Evolutionary conservation across 1,139 yeast genomes (phyloP).

Genomic region (Candida tropicalis): DNA sequence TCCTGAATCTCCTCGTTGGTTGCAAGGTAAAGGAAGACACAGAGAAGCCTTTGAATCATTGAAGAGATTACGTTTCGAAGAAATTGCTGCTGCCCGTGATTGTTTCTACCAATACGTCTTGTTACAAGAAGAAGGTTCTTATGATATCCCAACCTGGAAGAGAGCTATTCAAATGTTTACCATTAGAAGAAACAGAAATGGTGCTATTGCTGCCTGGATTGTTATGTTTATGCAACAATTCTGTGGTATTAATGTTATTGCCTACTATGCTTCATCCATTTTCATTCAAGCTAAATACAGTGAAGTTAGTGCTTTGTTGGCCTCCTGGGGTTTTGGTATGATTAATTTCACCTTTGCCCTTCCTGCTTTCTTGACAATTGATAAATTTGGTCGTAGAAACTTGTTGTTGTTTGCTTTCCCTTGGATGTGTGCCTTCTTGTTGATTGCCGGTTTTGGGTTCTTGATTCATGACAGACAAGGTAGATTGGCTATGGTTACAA

Average conservation of each 20-base stretch:
- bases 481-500: conserved; percentile 56
- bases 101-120: conserved; percentile 70
- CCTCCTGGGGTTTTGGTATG: conserved; percentile 87
- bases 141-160: conserved; percentile 53
- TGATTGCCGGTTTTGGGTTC: conserved; percentile 78
- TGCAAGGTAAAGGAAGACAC: conserved; percentile 66
- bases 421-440: conserved; percentile 64
- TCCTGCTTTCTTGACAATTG: conserved; percentile 84
- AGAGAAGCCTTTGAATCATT: conserved; percentile 59
- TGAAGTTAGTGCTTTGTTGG: conserved; percentile 61
- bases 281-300: conserved; percentile 69
- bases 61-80: conserved; percentile 48
- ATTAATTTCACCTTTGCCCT: conserved; percentile 78
- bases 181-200: conserved; percentile 81
- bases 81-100: conserved; percentile 73
- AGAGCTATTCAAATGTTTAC: conserved; percentile 60
- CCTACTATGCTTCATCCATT: conserved; percentile 76
- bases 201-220: conserved; percentile 76
- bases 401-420: conserved; percentile 77
- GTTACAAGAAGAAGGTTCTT: conserved; percentile 65
- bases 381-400: conserved; percentile 74
- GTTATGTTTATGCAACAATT: conserved; percentile 92
- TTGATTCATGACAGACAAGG: conserved; percentile 50
- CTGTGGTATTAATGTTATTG: conserved; percentile 89
- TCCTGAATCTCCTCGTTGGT: conserved; percentile 84